Evolutionary conservation across 129 eudicot species (phyloP).

Genomic region (Artemisia annua): DNA sequence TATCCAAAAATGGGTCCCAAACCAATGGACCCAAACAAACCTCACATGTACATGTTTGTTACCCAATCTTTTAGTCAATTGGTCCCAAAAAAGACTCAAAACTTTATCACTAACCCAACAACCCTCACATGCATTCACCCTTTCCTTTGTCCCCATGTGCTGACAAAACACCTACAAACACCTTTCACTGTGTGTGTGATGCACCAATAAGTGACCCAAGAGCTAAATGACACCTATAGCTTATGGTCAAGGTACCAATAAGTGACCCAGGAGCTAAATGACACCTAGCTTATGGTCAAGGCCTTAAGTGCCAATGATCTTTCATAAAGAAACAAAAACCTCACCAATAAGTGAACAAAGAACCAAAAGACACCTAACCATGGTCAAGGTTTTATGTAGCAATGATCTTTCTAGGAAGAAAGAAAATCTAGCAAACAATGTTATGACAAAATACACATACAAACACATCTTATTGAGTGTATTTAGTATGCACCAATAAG

Average conservation of each 20-base stretch:
- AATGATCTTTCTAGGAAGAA: conserved; percentile 2
- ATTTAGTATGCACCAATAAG: background rate
- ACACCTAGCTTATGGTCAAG: no score
- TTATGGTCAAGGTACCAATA: background rate
- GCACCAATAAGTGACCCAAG: conserved; percentile 13
- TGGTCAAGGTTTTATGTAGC: conserved; percentile 6
- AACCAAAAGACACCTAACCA: no score
- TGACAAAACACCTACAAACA: conserved; percentile 19
- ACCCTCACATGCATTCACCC: conserved; percentile 41
- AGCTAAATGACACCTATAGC: background rate
- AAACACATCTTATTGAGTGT: background rate
- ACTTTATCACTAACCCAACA: conserved; percentile 29
- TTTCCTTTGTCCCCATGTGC: conserved; percentile 28
- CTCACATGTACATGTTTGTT: conserved; percentile 31
- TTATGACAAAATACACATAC: conserved; percentile 28
- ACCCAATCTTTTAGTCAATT: conserved; percentile 39
- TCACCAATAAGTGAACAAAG: no score
- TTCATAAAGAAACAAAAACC: no score
- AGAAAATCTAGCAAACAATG: background rate
- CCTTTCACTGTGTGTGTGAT: conserved; percentile 26
- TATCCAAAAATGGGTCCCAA: conserved; percentile 40
- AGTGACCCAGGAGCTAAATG: conserved; percentile 3
- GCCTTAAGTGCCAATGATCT: no score
- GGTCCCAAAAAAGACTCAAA: conserved; percentile 31
- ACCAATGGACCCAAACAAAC: conserved; percentile 21